Evolutionary conservation across 2,329 filamentous ascomycete species (phyloP).

Genomic region (Apiospora kogelbergensis): DNA sequence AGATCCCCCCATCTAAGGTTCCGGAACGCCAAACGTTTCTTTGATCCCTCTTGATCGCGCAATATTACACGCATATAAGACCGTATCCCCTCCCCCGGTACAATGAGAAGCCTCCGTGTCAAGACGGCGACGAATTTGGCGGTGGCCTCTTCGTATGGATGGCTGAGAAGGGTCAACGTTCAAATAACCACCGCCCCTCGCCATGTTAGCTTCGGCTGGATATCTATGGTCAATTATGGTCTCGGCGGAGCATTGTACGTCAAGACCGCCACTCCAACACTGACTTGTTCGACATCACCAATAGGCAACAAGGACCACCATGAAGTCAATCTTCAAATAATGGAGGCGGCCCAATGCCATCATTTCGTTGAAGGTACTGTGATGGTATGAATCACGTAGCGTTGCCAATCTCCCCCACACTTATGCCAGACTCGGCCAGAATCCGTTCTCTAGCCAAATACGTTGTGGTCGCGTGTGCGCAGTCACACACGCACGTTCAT

Average conservation of each 20-base stretch:
- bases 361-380: background rate
- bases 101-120: background rate
- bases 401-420: background rate
- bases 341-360: background rate
- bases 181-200: background rate
- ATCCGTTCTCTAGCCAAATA: background rate
- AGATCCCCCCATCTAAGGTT: background rate
- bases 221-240: background rate
- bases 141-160: background rate
- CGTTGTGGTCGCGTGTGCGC: background rate
- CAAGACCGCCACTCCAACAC: background rate
- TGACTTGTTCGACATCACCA: background rate
- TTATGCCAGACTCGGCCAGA: background rate
- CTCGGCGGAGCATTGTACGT: background rate
- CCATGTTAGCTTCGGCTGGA: background rate
- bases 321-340: background rate
- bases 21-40: conserved; percentile 7
- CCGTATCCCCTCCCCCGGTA: background rate
- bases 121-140: background rate
- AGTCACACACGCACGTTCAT: background rate
- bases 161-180: background rate
- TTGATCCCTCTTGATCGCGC: background rate
- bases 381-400: background rate
- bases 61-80: background rate
- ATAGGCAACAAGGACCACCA: background rate